Evolutionary conservation across 2,329 filamentous ascomycete genomes (phyloP).

Genomic region (Pseudopyricularia cyperi): DNA sequence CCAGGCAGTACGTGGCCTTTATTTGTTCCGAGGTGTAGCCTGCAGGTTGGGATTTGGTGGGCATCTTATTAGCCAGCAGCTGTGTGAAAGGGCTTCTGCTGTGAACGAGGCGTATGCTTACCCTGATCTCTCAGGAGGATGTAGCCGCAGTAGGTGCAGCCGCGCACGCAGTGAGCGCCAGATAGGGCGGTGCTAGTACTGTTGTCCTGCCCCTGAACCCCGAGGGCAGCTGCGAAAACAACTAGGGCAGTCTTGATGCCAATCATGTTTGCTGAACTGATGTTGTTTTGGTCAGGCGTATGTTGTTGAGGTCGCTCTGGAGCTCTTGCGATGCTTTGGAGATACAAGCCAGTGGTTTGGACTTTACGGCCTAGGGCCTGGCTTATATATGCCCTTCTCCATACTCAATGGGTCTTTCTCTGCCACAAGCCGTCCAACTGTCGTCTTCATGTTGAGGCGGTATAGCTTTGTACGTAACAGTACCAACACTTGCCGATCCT

Average conservation of each 20-base stretch:
- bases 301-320: not conserved
- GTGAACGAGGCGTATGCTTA: slow-evolving; percentile 12
- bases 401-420: no score
- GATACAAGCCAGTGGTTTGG: no score
- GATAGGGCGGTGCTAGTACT: not conserved
- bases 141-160: slow-evolving; percentile 15
- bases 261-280: not conserved
- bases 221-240: not conserved
- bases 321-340: no score
- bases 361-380: no score
- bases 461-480: no score
- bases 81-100: slow-evolving; percentile 10
- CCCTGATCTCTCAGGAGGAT: slow-evolving; percentile 12
- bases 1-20: not conserved
- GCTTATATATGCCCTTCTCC: no score
- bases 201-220: not conserved
- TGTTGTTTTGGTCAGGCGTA: not conserved
- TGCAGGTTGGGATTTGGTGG: not conserved
- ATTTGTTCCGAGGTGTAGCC: not conserved
- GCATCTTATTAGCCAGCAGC: slow-evolving; percentile 6
- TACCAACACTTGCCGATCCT: no score
- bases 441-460: no score
- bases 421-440: no score
- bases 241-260: not conserved
- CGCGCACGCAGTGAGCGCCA: slow-evolving; percentile 8